These are phyloP conservation scores for Rhododendron kiyosumense DNA, from an alignment of 148 eudicot species.

Conservation along the genomic window DNA sequence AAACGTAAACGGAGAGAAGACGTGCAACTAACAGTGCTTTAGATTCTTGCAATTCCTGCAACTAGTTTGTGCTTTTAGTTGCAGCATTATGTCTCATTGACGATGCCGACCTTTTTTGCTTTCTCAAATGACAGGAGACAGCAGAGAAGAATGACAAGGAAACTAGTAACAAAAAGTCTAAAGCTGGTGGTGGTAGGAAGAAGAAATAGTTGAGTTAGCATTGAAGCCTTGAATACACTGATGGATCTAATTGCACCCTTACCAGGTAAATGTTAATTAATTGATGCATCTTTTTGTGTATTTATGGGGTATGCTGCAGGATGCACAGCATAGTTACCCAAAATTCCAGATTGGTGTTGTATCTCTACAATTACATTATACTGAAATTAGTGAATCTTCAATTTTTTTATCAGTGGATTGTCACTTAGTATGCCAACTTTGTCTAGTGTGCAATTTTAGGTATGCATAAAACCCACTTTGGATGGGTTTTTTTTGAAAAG, in stretches of 20 bases:
- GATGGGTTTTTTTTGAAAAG: too few relatives aligned
- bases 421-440: neutral
- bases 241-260: slow-evolving; percentile 6
- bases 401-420: neutral
- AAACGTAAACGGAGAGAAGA: too few relatives aligned
- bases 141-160: slow-evolving; percentile 35
- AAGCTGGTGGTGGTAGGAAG: slow-evolving; percentile 54
- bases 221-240: neutral
- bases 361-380: neutral
- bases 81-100: neutral
- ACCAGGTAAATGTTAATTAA: neutral
- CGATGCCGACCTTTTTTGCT: neutral
- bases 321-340: neutral
- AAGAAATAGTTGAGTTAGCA: slow-evolving; percentile 38
- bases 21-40: neutral
- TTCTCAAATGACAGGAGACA: slow-evolving; percentile 38
- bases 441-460: neutral
- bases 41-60: neutral
- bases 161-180: slow-evolving; percentile 56
- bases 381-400: neutral
- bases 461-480: neutral
- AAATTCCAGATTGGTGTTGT: neutral
- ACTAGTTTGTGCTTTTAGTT: neutral
- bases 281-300: neutral
- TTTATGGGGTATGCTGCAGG: neutral